phyloP scores from a whole-genome alignment of 2,329 filamentous ascomycete genomes.

The Apiospora koreana region DNA sequence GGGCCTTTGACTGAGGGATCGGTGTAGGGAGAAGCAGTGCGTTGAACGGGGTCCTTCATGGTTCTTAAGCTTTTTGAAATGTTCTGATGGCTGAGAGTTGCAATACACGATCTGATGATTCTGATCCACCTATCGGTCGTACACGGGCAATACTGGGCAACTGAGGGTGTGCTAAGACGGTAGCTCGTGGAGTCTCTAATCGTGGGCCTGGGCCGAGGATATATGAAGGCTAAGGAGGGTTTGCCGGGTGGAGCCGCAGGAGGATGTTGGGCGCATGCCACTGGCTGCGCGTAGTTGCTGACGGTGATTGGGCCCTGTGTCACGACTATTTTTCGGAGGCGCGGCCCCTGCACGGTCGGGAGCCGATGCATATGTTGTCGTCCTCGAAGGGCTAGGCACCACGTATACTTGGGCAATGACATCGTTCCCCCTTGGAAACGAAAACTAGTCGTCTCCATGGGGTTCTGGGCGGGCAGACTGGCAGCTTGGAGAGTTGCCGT shows the following conservation, averaged over 20 bases:
- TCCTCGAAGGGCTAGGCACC: neutral
- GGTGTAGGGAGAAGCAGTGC: slow-evolving; percentile 46
- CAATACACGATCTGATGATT: slow-evolving; percentile 24
- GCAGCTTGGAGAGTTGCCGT: slow-evolving; percentile 1
- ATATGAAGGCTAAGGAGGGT: slow-evolving; percentile 28
- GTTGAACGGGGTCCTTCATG: slow-evolving; percentile 41
- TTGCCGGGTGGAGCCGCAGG: slow-evolving; percentile 30
- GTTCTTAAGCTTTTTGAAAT: slow-evolving; percentile 31
- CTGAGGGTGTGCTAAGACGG: slow-evolving; percentile 29
- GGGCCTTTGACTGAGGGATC: slow-evolving; percentile 47
- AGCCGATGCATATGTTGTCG: slow-evolving; percentile 13
- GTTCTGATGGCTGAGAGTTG: slow-evolving; percentile 21
- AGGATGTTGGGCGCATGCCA: slow-evolving; percentile 32
- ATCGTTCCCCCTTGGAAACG: neutral
- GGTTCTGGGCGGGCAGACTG: neutral
- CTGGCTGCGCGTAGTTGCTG: slow-evolving; percentile 27
- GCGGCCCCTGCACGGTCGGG: slow-evolving; percentile 34
- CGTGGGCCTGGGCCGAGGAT: slow-evolving; percentile 37
- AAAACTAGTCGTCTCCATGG: neutral
- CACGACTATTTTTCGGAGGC: slow-evolving; percentile 39
- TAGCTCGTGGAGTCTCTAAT: slow-evolving; percentile 29
- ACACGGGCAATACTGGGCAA: slow-evolving; percentile 31
- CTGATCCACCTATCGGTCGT: slow-evolving; percentile 28
- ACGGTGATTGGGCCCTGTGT: slow-evolving; percentile 32
- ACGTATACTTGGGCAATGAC: slow-evolving; percentile 6